Evolutionary conservation across 306 rosid genomes (phyloP).

Genomic region (Castanea sativa): DNA sequence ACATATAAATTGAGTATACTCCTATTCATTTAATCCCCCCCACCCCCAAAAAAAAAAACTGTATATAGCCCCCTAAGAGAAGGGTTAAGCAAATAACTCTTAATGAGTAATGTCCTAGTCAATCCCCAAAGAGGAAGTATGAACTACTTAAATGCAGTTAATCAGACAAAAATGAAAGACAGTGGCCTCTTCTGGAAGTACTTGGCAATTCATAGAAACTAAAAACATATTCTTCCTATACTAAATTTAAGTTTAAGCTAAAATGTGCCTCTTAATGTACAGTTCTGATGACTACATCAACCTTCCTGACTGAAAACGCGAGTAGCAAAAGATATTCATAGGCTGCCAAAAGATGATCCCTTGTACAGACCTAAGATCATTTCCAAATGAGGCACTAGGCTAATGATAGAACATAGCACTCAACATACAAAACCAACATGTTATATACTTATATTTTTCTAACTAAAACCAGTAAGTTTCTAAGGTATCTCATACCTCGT

Average conservation of each 20-base stretch:
- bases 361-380: neutral
- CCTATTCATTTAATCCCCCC: neutral
- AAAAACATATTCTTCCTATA: neutral
- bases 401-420: neutral
- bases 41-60: neutral
- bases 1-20: neutral
- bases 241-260: neutral
- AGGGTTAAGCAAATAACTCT: neutral
- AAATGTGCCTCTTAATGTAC: neutral
- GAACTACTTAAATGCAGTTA: no score
- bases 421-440: neutral
- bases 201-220: neutral
- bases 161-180: no score
- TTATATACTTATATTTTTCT: neutral
- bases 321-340: neutral
- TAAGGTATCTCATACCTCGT: conserved; percentile 59
- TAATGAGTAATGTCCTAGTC: neutral
- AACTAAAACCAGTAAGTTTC: neutral
- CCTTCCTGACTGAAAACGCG: neutral
- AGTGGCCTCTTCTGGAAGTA: neutral
- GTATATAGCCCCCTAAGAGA: neutral
- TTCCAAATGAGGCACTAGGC: neutral
- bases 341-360: neutral
- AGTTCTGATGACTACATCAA: neutral
- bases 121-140: neutral